Conservation (phyloP, 2,329 filamentous ascomycete species). For the Epicoccum nigrum region DNA sequence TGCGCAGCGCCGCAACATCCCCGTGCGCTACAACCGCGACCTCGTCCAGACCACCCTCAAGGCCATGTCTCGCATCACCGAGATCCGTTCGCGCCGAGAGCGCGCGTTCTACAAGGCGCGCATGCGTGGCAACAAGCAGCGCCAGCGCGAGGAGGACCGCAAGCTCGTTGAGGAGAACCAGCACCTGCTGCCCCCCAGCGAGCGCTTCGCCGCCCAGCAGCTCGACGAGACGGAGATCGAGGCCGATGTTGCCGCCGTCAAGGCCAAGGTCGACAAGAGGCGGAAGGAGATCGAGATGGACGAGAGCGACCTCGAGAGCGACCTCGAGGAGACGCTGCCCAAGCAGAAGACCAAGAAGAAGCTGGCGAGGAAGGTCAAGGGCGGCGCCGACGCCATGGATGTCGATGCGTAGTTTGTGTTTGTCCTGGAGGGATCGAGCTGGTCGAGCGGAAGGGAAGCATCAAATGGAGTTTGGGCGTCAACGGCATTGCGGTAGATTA, state of each 20-base stretch:
- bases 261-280: conserved; percentile 61
- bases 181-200: conserved; percentile 77
- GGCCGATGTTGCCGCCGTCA: conserved; percentile 56
- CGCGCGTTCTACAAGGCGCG: conserved; percentile 92
- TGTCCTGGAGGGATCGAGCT: background rate
- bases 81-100: conserved; percentile 84
- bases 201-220: conserved; percentile 51
- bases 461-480: conserved; percentile 34
- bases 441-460: conserved; percentile 12
- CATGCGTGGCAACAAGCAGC: conserved; percentile 88
- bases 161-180: conserved; percentile 91
- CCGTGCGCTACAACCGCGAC: conserved; percentile 94
- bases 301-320: conserved; percentile 51
- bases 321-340: conserved; percentile 42
- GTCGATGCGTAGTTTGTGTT: conserved; percentile 46
- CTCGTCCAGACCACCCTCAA: conserved; percentile 84
- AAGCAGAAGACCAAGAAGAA: conserved; percentile 55
- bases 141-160: conserved; percentile 77
- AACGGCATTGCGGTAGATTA: conserved; percentile 25
- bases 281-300: conserved; percentile 69
- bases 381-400: conserved; percentile 56
- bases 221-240: conserved; percentile 68
- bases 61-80: conserved; percentile 88
- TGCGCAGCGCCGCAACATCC: conserved; percentile 89
- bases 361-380: conserved; percentile 54